These are phyloP conservation scores for Fusarium keratoplasticum DNA, from an alignment of 2,329 filamentous ascomycete genomes.

Conservation along the genomic window DNA sequence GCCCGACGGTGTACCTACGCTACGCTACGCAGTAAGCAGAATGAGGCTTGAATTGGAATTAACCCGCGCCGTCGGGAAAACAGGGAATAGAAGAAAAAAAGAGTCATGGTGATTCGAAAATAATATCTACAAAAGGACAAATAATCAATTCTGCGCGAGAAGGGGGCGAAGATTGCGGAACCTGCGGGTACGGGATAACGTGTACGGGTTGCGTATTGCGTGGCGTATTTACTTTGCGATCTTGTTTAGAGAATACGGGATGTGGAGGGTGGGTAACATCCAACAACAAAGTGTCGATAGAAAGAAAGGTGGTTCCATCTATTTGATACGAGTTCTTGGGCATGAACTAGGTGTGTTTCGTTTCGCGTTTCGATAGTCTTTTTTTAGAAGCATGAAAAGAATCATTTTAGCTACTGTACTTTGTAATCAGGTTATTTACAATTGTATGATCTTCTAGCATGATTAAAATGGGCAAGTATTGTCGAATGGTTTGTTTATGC, in stretches of 20 bases:
- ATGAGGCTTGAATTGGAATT: background rate
- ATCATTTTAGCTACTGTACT: background rate
- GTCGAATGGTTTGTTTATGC: background rate
- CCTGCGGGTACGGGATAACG: slow-evolving; percentile 5
- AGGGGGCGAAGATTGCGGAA: background rate
- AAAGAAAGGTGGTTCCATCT: slow-evolving; percentile 5
- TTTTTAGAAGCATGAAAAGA: slow-evolving; percentile 15
- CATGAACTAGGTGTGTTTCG: slow-evolving; percentile 29
- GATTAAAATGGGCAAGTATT: background rate
- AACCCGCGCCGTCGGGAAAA: background rate
- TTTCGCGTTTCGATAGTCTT: slow-evolving; percentile 19
- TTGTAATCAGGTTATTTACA: background rate
- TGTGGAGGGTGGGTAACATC: slow-evolving; percentile 19
- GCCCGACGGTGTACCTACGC: background rate
- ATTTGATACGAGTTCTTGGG: slow-evolving; percentile 32
- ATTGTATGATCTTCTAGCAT: background rate
- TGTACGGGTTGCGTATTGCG: slow-evolving; percentile 28
- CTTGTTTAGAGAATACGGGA: slow-evolving; percentile 15
- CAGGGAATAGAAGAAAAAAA: background rate
- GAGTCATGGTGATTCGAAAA: background rate
- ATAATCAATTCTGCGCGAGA: fast-evolving
- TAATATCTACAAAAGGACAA: background rate
- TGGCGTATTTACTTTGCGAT: slow-evolving; percentile 15
- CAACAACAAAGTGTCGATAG: background rate
- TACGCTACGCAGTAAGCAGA: background rate